phyloP scores from a whole-genome alignment of 495 filamentous ascomycete species.

The Tuber magnatum region DNA sequence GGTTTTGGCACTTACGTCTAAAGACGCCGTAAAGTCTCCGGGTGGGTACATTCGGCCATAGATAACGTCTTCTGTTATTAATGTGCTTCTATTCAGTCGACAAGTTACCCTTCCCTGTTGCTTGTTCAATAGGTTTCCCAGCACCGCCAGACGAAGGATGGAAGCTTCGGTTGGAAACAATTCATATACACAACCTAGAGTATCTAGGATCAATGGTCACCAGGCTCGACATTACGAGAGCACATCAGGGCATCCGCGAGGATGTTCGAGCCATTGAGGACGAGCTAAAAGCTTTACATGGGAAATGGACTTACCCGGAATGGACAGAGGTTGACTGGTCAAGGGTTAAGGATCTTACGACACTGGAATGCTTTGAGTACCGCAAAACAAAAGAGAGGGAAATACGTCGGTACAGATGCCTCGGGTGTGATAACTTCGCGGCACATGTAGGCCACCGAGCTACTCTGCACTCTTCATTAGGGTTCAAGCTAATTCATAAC shows the following conservation, averaged over 20 bases:
- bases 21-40: slow-evolving; percentile 14
- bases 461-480: neutral
- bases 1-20: slow-evolving; percentile 33
- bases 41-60: slow-evolving; percentile 9
- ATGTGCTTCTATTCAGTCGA: slow-evolving; percentile 21
- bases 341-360: slow-evolving; percentile 66
- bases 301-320: slow-evolving; percentile 60
- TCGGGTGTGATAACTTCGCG: slow-evolving; percentile 65
- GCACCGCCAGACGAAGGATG: slow-evolving; percentile 5
- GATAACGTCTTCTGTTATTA: neutral
- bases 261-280: slow-evolving; percentile 48
- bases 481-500: slow-evolving; percentile 19
- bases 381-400: slow-evolving; percentile 43
- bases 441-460: slow-evolving; percentile 62
- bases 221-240: slow-evolving; percentile 52
- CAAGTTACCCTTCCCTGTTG: slow-evolving; percentile 32
- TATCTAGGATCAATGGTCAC: slow-evolving; percentile 69
- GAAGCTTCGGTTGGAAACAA: slow-evolving; percentile 19
- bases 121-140: slow-evolving; percentile 15
- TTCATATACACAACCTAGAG: slow-evolving; percentile 46
- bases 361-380: slow-evolving; percentile 65
- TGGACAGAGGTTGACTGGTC: slow-evolving; percentile 86
- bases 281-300: slow-evolving; percentile 55
- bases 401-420: slow-evolving; percentile 42
- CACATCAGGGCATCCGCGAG: slow-evolving; percentile 48